Percentiles rank a stretch among this genome's conserved stretches.
Conservation (phyloP, 2,329 filamentous ascomycete species). For the Magnaporthiopsis poae region DNA sequence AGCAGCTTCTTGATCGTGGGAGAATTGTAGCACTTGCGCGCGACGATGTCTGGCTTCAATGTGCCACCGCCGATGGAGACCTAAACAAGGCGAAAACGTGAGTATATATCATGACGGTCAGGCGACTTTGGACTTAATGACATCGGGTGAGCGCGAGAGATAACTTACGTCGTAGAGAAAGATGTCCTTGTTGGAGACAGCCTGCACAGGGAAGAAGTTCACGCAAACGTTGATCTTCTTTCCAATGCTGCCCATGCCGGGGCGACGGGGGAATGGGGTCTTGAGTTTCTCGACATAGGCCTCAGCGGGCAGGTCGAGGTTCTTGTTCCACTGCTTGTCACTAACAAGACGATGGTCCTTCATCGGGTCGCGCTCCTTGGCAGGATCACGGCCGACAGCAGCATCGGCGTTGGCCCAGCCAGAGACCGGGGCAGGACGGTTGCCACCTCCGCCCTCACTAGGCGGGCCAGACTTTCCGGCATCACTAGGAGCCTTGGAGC, state of each 20-base stretch:
- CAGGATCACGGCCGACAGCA: conserved; percentile 35
- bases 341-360: conserved; percentile 27
- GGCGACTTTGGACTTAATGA: no score
- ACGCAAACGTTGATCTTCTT: conserved; percentile 46
- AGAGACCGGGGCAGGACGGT: not conserved
- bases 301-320: conserved; percentile 48
- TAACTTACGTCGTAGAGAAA: conserved; percentile 75
- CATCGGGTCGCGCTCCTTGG: conserved; percentile 20
- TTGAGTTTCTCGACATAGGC: conserved; percentile 31
- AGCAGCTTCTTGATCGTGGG: conserved; percentile 47
- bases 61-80: conserved; percentile 52
- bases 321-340: conserved; percentile 12
- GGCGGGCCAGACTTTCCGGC: conserved; percentile 1
- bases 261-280: conserved; percentile 34
- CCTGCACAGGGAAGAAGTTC: conserved; percentile 65
- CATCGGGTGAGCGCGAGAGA: conserved; percentile 8
- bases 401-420: not conserved
- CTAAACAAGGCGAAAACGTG: conserved; percentile 28
- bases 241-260: conserved; percentile 48
- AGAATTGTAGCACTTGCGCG: conserved; percentile 69
- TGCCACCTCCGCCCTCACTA: not conserved
- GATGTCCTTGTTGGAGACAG: conserved; percentile 51
- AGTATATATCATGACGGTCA: not conserved
- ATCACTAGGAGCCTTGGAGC: conserved; percentile 6
- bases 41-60: conserved; percentile 52